These are phyloP conservation scores for Kalmusia sp. DNA, from an alignment of 2,329 filamentous ascomycete species.

Conservation along the genomic window DNA sequence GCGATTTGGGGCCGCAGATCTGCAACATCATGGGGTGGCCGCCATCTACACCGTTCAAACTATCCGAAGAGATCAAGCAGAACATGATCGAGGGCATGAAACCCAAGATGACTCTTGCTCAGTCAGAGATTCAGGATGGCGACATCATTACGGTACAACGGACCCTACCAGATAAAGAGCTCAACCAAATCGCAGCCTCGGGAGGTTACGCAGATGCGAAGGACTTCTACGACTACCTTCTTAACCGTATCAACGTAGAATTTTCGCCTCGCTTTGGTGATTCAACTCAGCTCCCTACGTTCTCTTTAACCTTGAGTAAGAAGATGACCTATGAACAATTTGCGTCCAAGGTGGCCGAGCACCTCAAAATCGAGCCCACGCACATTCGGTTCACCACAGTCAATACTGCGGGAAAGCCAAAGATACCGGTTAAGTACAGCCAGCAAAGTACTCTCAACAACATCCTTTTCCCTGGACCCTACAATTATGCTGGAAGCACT, in stretches of 20 bases:
- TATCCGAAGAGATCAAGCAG: constrained; percentile 98
- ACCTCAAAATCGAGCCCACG: constrained; percentile 78
- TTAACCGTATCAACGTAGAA: constrained; percentile 80
- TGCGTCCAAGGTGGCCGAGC: constrained; percentile 80
- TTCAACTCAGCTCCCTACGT: constrained; percentile 66
- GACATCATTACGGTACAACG: constrained; percentile 96
- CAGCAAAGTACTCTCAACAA: constrained; percentile 73
- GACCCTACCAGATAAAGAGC: constrained; percentile 59
- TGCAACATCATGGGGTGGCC: constrained; percentile 86
- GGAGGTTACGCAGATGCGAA: constrained; percentile 71
- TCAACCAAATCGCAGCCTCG: constrained; percentile 34
- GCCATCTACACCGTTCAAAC: constrained; percentile 71
- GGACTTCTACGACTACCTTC: constrained; percentile 91
- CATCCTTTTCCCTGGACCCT: constrained; percentile 76
- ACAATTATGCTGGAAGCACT: constrained; percentile 71
- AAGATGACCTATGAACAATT: constrained; percentile 92
- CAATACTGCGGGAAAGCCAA: constrained; percentile 79
- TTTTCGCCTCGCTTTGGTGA: constrained; percentile 73
- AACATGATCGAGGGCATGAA: constrained; percentile 97
- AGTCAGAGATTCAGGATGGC: constrained; percentile 94
- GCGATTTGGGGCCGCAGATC: constrained; percentile 81
- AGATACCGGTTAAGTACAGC: constrained; percentile 77
- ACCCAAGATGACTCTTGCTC: constrained; percentile 84
- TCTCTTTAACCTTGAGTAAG: constrained; percentile 80
- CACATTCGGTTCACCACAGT: constrained; percentile 93